These are phyloP conservation scores for Lathyrus oleraceus DNA, from an alignment of 306 rosid species.

Conservation along the genomic window DNA sequence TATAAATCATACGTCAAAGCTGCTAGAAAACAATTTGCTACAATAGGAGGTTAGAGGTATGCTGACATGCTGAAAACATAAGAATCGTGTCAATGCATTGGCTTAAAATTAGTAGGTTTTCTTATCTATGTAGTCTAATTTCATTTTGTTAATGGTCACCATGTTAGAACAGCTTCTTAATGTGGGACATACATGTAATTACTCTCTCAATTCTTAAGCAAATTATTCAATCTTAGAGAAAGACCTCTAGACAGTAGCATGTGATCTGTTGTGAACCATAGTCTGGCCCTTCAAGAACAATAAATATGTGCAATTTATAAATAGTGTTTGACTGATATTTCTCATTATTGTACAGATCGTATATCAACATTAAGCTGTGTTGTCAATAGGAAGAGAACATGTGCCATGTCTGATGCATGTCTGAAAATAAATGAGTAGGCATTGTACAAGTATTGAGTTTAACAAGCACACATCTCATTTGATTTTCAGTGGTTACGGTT, in stretches of 20 bases:
- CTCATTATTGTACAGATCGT: not conserved
- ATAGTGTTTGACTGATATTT: no score
- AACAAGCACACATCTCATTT: not conserved
- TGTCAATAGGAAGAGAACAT: no score
- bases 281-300: no score
- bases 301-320: no score
- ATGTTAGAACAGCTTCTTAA: not conserved
- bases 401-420: not conserved
- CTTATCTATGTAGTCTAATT: not conserved
- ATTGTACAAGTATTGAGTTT: not conserved
- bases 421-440: not conserved
- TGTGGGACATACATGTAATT: not conserved
- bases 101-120: not conserved
- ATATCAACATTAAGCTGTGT: no score
- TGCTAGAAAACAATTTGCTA: no score
- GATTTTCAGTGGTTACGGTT: not conserved
- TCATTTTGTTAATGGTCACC: no score
- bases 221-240: not conserved
- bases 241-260: not conserved
- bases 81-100: not conserved
- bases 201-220: not conserved
- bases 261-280: not conserved
- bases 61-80: not conserved
- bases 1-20: no score
- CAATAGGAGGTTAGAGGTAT: no score